Base-by-base conservation (phyloP, 208 protist genomes). In the Crithidia fasciculata region DNA sequence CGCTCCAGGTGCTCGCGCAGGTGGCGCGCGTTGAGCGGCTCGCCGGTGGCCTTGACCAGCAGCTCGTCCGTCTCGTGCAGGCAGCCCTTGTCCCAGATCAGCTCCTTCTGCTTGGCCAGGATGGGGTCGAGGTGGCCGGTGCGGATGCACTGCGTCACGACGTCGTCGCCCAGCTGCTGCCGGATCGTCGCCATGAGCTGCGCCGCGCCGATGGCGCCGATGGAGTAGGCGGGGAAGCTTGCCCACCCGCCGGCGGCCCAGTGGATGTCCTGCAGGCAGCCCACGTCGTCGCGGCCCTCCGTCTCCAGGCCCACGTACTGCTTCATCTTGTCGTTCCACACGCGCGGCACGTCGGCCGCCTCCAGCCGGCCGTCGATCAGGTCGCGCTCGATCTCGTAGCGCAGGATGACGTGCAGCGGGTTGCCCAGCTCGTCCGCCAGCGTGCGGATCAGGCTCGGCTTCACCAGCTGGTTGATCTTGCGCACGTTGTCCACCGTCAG, bases 181-280 rank as follows among this genome's bases (percentile, higher is more conserved):
- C 69, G 61, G 57, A 94, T 83, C n/a, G 69, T 70, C 44, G 66
- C 66, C 80, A 92, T 85, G 16, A 97, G 69, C 76, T 97, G 92
- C 47, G 88, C 91, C 10, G 91, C 78, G 16, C 85, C 59, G 66
- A 95, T 91, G 16, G 87, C 73, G n/a, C 92, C 94, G 5, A 96
- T 41, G 2, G 82, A 58, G 72, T 98, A 98, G 1, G 86, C 88
- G 0, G 90, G 91, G 82, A 97, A 98, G 77, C 90, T 92, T 3
- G 84, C 90, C 45, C 90, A 86, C n/a, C 55, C 28, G n/a, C 85
- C 84, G 4, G 18, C 19, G 8, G 80, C 54, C 90, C 95, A 97
- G 80, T 96, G 91, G 19, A 96, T 83, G 72, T 97, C 92, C 76
- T 98, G 92, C 50, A 96, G 74, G 67, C 87, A 92, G 6, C 92